Evolutionary conservation across 495 filamentous ascomycete species (phyloP), one percentile per base, ranked within the genome.

Genomic region (Elaphomyces granulatus): DNA sequence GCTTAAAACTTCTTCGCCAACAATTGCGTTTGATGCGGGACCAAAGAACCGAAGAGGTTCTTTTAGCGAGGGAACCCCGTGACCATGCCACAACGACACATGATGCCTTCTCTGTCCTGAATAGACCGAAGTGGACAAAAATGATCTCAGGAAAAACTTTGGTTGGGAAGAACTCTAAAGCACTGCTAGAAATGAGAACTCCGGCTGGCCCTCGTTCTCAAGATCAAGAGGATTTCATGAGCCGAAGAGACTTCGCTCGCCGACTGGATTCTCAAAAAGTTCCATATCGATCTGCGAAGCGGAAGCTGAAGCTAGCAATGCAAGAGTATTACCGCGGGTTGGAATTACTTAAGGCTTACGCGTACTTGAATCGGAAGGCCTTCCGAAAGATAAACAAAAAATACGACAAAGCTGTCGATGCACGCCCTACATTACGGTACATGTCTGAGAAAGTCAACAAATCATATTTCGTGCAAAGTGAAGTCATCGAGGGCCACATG

Each of bases 321-420:
- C 82, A 87, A 50, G 90, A 96, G 57, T 94, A 81, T 51, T 94
- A 98, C 54, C 77, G 88, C 20, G 80, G 85, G 4, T 68, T 96
- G 2, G 90, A 98, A 54, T 68, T 96, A 14, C 59, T 98, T 15
- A 94, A 94, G 59, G 81, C 82, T 0, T 98, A 90, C 51, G 80
- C 84, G 4, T 67, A 87, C 15, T 63, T 94, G 10, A 98, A 98
- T 51, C 71, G 81, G 36, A 90, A 83, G 2, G 92, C 86, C 1
- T 95, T 96, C 44, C 81, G 87, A 6, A 98, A 98, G 56, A 87
- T 98, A 52, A 96, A 90, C 59, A 98, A 98, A 61, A 98, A 98
- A 61, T 95, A 87, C 49, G 87, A 98, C 63, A 96, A 96, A 58
- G 72, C 77, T 4, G 72, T 84, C 38, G 75, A 88, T 45, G 75